Conservation (phyloP, 129 eudicot species). For the Pseudognaphalium luteoalbum region DNA sequence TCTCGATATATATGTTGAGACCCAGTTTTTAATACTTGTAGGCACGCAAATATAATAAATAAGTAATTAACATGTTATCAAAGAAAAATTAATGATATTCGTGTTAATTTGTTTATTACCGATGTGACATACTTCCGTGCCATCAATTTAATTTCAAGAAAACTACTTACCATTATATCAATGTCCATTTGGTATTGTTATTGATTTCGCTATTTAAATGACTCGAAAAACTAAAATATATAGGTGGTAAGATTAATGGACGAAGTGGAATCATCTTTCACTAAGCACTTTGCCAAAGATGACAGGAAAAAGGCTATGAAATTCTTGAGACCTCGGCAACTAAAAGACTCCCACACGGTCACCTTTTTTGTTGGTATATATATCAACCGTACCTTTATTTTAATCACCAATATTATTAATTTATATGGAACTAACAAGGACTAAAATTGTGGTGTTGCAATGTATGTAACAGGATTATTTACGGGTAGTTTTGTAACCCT, state of each 20-base stretch:
- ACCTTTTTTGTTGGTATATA: slow-evolving; percentile 83
- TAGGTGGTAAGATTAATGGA: slow-evolving; percentile 92
- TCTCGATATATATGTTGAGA: neutral
- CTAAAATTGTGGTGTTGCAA: neutral
- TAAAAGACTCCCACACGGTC: slow-evolving; percentile 87
- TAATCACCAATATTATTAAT: neutral
- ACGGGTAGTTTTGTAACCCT: slow-evolving; percentile 84
- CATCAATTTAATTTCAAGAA: neutral
- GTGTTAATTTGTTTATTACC: neutral
- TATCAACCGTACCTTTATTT: neutral
- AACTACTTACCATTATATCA: too few species aligned
- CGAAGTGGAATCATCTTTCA: slow-evolving; percentile 93
- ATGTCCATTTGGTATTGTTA: too few species aligned
- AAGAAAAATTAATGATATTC: too few species aligned
- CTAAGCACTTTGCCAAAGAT: slow-evolving; percentile 82
- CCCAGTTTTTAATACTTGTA: neutral
- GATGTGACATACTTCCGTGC: neutral
- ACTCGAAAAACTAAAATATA: neutral
- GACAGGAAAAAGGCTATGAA: slow-evolving; percentile 99
- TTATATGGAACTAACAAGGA: neutral
- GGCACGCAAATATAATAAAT: neutral
- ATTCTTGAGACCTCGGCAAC: slow-evolving; percentile 78
- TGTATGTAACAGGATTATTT: slow-evolving; percentile 64
- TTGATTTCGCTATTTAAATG: too few species aligned
- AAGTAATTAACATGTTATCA: neutral